Evolutionary conservation across 2,329 filamentous ascomycete genomes (phyloP), one percentile per base, ranked within the genome.

Genomic region (Metarhizium guizhouense): DNA sequence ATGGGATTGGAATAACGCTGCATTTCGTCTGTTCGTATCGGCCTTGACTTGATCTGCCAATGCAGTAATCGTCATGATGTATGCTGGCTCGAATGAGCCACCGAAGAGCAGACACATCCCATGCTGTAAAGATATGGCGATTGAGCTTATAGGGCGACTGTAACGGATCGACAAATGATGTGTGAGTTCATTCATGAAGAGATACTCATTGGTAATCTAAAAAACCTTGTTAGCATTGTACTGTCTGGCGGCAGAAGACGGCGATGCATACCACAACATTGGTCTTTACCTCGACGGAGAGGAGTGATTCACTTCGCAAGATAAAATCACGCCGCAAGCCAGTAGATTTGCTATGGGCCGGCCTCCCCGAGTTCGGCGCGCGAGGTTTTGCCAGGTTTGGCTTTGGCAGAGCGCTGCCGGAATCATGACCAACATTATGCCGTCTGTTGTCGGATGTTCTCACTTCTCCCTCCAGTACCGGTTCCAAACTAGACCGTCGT

Each of bases 11-110:
- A 95, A 80, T 18, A 95, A 72, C n/a, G 80, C 78, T 1, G 89
- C 84, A 68, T 93, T 94, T 59, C 90, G 83, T 67, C 88, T 87
- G 72, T 96, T 96, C 53, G 83, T 89, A 3, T 84, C 80, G 0
- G 88, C 82, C 58, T 86, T 84, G 2, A 94, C 74, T 60, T 89
- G 80, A 11, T 77, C 77, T 1, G 87, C 78, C 10, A 94, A 76
- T 0, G 89, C 85, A 40, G 81, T 85, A 57, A 96, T 81, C 38
- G 83, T 86, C 64, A 95, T 76, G 57, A 85, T 80, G 66, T 96
- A 96, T 20, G 89, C 88, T 3, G 89, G 87, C 52, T 91, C 86
- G 60, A 89, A 87, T 5, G 83, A 85, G 40, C 85, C 87, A 2
- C 83, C 87, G 58, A 93, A 86, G 55, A 90, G 75, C 62, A 96